Conservation (phyloP, 768 basidiomycete species). For the Pisolithus marmoratus region DNA sequence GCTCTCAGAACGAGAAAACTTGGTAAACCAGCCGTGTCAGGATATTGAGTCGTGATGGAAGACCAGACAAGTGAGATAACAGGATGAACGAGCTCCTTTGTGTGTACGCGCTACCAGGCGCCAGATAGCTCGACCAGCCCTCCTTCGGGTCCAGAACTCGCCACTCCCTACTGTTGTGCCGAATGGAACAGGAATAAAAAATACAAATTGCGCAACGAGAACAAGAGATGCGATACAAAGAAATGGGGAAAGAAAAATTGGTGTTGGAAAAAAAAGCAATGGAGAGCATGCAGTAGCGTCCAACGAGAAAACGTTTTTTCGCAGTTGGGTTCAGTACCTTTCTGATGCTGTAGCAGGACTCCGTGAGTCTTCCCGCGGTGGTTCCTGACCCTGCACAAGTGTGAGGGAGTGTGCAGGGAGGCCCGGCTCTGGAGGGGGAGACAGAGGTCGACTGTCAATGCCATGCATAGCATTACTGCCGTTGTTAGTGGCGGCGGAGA, state of each 20-base stretch:
- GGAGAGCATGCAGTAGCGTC: conserved; percentile 22
- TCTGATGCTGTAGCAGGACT: conserved; percentile 28
- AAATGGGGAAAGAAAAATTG: conserved; percentile 26
- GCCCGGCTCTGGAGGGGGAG: conserved; percentile 58
- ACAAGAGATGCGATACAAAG: conserved; percentile 28
- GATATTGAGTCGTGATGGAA: conserved; percentile 25
- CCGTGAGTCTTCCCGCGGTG: conserved; percentile 59
- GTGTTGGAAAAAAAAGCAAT: conserved; percentile 13
- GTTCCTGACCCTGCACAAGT: conserved; percentile 54
- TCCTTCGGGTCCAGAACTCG: conserved; percentile 12
- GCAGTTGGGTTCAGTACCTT: conserved; percentile 22
- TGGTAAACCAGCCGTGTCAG: conserved; percentile 26
- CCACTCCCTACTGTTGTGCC: conserved; percentile 21
- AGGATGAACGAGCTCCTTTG: conserved; percentile 18
- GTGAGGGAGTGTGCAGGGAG: conserved; percentile 43
- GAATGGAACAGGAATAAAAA: conserved; percentile 23
- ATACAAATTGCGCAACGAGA: conserved; percentile 27
- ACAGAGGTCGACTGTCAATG: conserved; percentile 47
- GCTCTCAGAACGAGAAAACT: conserved; percentile 31
- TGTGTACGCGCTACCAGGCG: conserved; percentile 26
- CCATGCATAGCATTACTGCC: conserved; percentile 18
- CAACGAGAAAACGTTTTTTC: conserved; percentile 16
- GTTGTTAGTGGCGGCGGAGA: not conserved
- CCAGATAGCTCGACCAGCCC: conserved; percentile 20
- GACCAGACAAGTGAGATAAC: conserved; percentile 7